A percentile compares a stretch with the other conserved stretches of the same genome.
Conservation (phyloP, 140 eudicot species). For the Senecio squalidus region DNA sequence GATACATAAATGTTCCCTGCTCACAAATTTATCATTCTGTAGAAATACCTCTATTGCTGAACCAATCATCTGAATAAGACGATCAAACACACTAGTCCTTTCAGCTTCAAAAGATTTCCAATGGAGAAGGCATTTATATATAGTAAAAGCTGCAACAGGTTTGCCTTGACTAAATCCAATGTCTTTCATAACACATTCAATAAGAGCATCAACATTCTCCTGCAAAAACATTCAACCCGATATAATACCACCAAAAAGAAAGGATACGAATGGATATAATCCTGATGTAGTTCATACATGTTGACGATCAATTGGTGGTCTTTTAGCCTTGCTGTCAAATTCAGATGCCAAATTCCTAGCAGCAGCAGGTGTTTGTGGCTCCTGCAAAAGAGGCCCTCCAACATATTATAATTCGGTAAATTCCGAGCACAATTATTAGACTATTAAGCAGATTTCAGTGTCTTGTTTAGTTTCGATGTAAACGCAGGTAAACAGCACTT, state of each 20-base stretch:
- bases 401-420: no score
- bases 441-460: no score
- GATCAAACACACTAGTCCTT: constrained; percentile 81
- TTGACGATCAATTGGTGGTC: constrained; percentile 61
- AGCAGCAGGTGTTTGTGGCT: constrained; percentile 47
- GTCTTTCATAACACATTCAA: constrained; percentile 59
- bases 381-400: constrained; percentile 28
- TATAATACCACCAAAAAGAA: neutral
- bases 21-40: neutral
- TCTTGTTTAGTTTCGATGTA: no score
- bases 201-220: constrained; percentile 79
- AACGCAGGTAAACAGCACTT: no score
- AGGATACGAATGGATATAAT: neutral
- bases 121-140: constrained; percentile 85
- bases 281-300: constrained; percentile 33
- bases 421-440: no score
- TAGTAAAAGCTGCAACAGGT: constrained; percentile 93
- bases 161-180: constrained; percentile 77
- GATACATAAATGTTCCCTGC: no score
- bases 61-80: constrained; percentile 86
- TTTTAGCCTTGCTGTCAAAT: constrained; percentile 47
- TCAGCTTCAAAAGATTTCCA: constrained; percentile 93
- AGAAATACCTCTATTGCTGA: constrained; percentile 81
- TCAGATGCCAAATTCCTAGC: constrained; percentile 37
- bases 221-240: constrained; percentile 3